phyloP scores from a whole-genome alignment of 305 asterid genomes.

The Coffea humblotiana region DNA sequence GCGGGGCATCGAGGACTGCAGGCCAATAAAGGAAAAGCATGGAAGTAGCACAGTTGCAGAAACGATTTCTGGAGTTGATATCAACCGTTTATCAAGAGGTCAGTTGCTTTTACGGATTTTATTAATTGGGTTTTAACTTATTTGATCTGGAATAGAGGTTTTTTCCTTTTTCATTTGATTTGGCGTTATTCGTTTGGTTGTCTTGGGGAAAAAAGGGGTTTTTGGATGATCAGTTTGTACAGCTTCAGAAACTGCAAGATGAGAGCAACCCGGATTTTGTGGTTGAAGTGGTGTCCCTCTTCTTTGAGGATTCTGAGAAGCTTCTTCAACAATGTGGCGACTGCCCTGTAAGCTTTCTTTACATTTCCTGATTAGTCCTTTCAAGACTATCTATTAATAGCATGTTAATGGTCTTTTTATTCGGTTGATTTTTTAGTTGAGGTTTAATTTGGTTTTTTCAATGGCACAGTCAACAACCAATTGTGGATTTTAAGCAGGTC shows the following conservation, averaged over 20 bases:
- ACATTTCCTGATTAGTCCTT: background rate
- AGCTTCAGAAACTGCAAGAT: conserved; percentile 34
- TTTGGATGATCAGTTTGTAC: conserved; percentile 28
- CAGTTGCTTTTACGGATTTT: background rate
- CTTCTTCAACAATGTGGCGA: conserved; percentile 28
- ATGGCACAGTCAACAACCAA: conserved; percentile 25
- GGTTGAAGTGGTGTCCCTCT: conserved; percentile 30
- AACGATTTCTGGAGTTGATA: conserved; percentile 19
- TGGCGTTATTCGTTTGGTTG: conserved; percentile 1
- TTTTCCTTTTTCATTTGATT: background rate
- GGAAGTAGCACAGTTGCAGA: conserved; percentile 31
- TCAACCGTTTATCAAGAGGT: conserved; percentile 30
- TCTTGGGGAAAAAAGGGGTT: conserved; percentile 15
- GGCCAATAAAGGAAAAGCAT: conserved; percentile 2
- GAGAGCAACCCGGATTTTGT: conserved; percentile 37
- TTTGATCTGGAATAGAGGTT: background rate
- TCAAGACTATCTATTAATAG: background rate
- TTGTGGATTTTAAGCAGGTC: conserved; percentile 31
- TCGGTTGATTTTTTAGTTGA: background rate
- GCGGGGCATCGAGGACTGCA: background rate
- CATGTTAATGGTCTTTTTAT: background rate
- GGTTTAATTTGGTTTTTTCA: background rate
- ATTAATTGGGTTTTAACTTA: background rate
- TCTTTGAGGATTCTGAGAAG: conserved; percentile 33
- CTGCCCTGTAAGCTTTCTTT: conserved; percentile 20